Base-by-base conservation (phyloP, 495 filamentous ascomycete genomes). In the Penicillium malachiteum region DNA sequence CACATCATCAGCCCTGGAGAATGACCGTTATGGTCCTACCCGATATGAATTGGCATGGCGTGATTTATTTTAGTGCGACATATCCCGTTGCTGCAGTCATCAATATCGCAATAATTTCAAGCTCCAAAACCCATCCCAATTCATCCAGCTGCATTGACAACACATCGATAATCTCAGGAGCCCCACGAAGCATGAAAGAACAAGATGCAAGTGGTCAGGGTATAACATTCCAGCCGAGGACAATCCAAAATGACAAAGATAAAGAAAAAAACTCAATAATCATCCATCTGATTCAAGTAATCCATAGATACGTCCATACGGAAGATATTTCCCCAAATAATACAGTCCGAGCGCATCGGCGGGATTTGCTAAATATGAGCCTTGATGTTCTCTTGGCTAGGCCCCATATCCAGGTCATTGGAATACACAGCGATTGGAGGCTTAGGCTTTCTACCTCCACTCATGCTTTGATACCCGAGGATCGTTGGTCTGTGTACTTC, bases 371-470 rank as follows among this genome's bases (percentile, higher is more conserved):
- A n/a, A n/a, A n/a, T n/a, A 3, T 42, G 39, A 18, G 10, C 21
- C 21, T 4, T 26, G 21, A 26, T 26, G 4, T 26, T 26, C 21
- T 31, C 18, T 32, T 46, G 43, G 43, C 43, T 32, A 12, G 21
- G 39, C 18, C 43, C 43, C 43, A 46, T 49, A 12, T 14, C 46
- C 46, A 49, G 21, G 34, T 38, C 31, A 38, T 26, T 38, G 46
- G 46, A 2, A 49, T 35, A 32, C 3, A 13, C 31, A 14, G 14
- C 46, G 8, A 49, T 49, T 49, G 46, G 46, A 49, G 17, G 43
- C 26, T 32, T 21, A 26, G 43, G 12, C 30, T 44, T 46, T 26
- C 13, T 32, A 26, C 26, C 21, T 26, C 21, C 21, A 26, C 21
- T 26, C 21, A 26, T 26, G 21, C 21, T 26, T 4, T 26, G 21